Conservation (phyloP, 140 eudicot genomes). For the Cichorium intybus region DNA sequence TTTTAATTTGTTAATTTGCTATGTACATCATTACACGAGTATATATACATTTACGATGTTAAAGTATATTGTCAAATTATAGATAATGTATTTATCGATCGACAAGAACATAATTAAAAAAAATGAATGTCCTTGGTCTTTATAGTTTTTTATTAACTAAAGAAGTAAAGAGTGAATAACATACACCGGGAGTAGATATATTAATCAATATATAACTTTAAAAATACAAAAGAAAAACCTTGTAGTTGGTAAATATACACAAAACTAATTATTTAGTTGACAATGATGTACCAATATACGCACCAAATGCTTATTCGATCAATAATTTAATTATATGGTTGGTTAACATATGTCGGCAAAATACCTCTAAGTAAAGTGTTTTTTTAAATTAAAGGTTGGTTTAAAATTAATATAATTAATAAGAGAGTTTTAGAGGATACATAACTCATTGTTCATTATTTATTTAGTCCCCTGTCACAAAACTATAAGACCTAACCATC, state of each 20-base stretch:
- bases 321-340: background rate
- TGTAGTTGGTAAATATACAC: background rate
- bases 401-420: background rate
- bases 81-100: too few species aligned
- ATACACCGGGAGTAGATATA: background rate
- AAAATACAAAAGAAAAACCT: background rate
- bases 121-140: background rate
- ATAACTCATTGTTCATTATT: background rate
- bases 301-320: background rate
- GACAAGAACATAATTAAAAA: background rate
- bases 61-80: background rate
- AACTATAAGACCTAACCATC: too few species aligned
- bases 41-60: background rate
- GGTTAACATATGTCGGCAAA: background rate
- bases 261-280: background rate
- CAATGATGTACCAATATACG: background rate
- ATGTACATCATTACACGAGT: too few species aligned
- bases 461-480: background rate
- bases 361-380: background rate
- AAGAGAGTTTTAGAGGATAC: background rate
- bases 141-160: background rate
- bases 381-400: background rate
- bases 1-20: conserved; percentile 35
- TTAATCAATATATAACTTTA: background rate
- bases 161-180: background rate